Evolutionary conservation across 2,329 filamentous ascomycete species (phyloP).

Genomic region (Epichloe festucae): DNA sequence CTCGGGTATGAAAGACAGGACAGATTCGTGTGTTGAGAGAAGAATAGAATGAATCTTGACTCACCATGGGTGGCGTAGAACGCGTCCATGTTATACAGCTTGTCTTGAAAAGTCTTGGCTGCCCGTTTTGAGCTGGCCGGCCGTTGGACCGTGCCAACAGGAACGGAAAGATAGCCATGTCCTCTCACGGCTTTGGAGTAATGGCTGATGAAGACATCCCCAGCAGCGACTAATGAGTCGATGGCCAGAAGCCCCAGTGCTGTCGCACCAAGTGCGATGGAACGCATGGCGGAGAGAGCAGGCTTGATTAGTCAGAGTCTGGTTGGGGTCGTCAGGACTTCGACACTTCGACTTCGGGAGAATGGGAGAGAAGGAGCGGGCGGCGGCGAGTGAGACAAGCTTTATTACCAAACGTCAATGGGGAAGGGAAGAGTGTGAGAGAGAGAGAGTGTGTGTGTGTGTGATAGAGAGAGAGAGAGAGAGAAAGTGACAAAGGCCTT

Average conservation of each 20-base stretch:
- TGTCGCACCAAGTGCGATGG: slow-evolving; percentile 4
- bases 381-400: neutral
- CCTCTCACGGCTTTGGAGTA: slow-evolving; percentile 19
- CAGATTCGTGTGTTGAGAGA: neutral
- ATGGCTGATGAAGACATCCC: neutral
- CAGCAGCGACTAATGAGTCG: slow-evolving; percentile 2
- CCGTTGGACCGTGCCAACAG: slow-evolving; percentile 19
- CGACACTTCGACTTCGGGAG: neutral
- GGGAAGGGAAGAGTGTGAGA: neutral
- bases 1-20: neutral
- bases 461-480: neutral
- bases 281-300: slow-evolving; percentile 7
- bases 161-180: slow-evolving; percentile 25
- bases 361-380: neutral
- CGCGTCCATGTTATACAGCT: slow-evolving; percentile 23
- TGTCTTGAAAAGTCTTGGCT: slow-evolving; percentile 16
- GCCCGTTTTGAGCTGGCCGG: slow-evolving; percentile 6
- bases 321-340: neutral
- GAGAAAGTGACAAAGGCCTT: neutral
- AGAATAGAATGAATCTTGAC: slow-evolving; percentile 5
- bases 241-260: slow-evolving; percentile 8
- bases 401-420: neutral
- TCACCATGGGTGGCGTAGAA: slow-evolving; percentile 27
- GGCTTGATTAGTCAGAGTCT: neutral
- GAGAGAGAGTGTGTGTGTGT: too few species aligned